phyloP scores from a whole-genome alignment of 1,139 yeast genomes.

The Lodderomyces orthopsilosis region DNA sequence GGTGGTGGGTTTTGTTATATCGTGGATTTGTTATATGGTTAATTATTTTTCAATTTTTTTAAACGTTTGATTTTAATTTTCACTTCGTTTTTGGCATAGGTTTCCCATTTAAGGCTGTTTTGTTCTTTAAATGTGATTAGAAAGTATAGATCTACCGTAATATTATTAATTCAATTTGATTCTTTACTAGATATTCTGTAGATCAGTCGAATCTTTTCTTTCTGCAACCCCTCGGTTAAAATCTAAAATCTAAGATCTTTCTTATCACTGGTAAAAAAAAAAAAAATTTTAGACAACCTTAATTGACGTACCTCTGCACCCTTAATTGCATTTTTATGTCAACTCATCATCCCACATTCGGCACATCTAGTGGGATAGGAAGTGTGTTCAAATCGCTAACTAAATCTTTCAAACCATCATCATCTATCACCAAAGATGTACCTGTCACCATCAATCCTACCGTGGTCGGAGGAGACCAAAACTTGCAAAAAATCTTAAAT shows the following conservation, averaged over 20 bases:
- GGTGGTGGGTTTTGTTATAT: slow-evolving; percentile 67
- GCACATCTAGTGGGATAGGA: slow-evolving; percentile 36
- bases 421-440: slow-evolving; percentile 23
- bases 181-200: too few relatives aligned
- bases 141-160: background rate
- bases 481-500: slow-evolving; percentile 44
- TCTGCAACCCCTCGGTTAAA: too few relatives aligned
- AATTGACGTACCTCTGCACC: slow-evolving; percentile 16
- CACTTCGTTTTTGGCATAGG: too few relatives aligned
- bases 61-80: background rate
- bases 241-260: too few relatives aligned
- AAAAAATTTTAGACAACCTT: background rate
- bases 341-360: slow-evolving; percentile 36
- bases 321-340: slow-evolving; percentile 51
- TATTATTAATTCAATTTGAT: too few relatives aligned
- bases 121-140: background rate
- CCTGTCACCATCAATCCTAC: slow-evolving; percentile 53
- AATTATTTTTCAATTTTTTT: background rate
- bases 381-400: slow-evolving; percentile 56
- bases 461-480: slow-evolving; percentile 61
- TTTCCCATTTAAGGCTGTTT: background rate
- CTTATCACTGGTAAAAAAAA: too few relatives aligned
- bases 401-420: slow-evolving; percentile 44
- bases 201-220: too few relatives aligned
- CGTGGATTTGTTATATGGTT: slow-evolving; percentile 40